Percentiles rank a stretch among this genome's conserved stretches.
phyloP scores from a whole-genome alignment of 768 basidiomycete genomes.

The Russula compacta region DNA sequence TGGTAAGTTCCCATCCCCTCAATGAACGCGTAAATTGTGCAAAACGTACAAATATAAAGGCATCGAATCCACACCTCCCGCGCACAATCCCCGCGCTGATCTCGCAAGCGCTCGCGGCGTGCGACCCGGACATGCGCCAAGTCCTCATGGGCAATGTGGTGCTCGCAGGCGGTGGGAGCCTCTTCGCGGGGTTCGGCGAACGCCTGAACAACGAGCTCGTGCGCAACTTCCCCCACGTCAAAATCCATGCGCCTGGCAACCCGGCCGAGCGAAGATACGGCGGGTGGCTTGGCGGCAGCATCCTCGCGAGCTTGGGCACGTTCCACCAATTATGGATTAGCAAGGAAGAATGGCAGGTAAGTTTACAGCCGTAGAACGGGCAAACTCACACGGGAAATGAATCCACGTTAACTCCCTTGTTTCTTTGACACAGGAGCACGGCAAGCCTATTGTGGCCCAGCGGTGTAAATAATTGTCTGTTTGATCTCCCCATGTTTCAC shows the following conservation, averaged over 20 bases:
- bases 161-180: conserved; percentile 87
- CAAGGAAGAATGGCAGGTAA: conserved; percentile 84
- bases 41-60: conserved; percentile 22
- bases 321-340: conserved; percentile 98
- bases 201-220: conserved; percentile 69
- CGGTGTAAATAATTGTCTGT: conserved; percentile 58
- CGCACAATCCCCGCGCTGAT: conserved; percentile 73
- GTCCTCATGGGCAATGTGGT: conserved; percentile 90
- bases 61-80: conserved; percentile 57
- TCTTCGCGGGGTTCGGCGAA: conserved; percentile 80
- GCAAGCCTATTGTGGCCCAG: conserved; percentile 72
- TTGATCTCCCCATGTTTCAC: background rate
- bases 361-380: conserved; percentile 21
- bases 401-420: background rate
- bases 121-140: conserved; percentile 87
- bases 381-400: too few relatives aligned
- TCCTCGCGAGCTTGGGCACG: conserved; percentile 88
- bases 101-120: conserved; percentile 65
- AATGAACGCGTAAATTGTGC: background rate
- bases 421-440: conserved; percentile 52
- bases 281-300: conserved; percentile 93
- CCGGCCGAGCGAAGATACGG: conserved; percentile 84
- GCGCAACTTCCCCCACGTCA: conserved; percentile 73
- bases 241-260: conserved; percentile 89
- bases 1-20: conserved; percentile 18